Evolutionary conservation across 1,284 basidiomycete species (phyloP).

Genomic region (Cutaneotrichosporon sp.): DNA sequence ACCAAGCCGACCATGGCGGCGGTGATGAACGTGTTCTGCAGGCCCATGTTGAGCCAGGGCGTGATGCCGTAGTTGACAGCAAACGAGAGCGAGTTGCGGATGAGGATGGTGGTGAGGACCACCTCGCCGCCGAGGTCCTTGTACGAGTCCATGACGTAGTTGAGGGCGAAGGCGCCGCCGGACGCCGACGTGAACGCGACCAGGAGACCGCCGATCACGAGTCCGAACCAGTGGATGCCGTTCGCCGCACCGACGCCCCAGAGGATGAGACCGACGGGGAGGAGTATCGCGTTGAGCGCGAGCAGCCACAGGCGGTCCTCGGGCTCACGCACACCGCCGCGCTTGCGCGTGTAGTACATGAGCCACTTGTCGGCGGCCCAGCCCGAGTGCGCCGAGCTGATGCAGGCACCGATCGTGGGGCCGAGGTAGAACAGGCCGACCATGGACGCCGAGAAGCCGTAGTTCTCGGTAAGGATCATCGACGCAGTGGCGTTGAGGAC

Average conservation of each 20-base stretch:
- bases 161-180: slow-evolving; percentile 30
- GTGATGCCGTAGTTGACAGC: slow-evolving; percentile 30
- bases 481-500: slow-evolving; percentile 31
- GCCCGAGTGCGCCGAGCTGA: slow-evolving; percentile 22
- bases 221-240: slow-evolving; percentile 31
- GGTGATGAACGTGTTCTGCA: slow-evolving; percentile 28
- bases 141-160: slow-evolving; percentile 38
- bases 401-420: slow-evolving; percentile 28
- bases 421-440: slow-evolving; percentile 34
- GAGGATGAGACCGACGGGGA: slow-evolving; percentile 31
- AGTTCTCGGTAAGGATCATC: slow-evolving; percentile 18
- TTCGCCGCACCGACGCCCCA: slow-evolving; percentile 36
- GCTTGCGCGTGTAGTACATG: slow-evolving; percentile 24
- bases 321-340: slow-evolving; percentile 36
- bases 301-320: slow-evolving; percentile 36
- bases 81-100: slow-evolving; percentile 25
- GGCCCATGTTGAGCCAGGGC: slow-evolving; percentile 28
- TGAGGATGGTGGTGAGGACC: slow-evolving; percentile 29
- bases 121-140: slow-evolving; percentile 32
- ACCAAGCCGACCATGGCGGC: slow-evolving; percentile 26
- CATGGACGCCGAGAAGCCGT: slow-evolving; percentile 24
- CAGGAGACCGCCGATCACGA: slow-evolving; percentile 28
- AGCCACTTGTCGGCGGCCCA: slow-evolving; percentile 27
- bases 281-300: slow-evolving; percentile 23
- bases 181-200: slow-evolving; percentile 27